phyloP scores from a whole-genome alignment of 73 alveolate genomes.

The Paramecium biaurelia region DNA sequence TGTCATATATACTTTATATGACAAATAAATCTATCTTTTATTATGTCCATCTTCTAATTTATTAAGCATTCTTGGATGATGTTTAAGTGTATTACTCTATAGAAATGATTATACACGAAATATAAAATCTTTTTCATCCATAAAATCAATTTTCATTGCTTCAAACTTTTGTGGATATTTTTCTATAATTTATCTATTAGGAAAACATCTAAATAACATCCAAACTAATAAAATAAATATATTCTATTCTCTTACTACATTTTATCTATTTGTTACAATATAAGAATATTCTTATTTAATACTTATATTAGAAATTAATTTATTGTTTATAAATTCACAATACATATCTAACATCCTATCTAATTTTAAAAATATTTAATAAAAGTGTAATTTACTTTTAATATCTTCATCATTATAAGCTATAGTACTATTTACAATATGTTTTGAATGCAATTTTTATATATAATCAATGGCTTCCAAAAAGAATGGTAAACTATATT shows the following conservation, averaged over 20 bases:
- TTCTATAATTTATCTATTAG: conserved; percentile 1
- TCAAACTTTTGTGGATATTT: neutral
- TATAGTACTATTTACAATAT: neutral
- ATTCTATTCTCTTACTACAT: conserved; percentile 45
- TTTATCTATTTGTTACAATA: neutral
- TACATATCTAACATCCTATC: conserved; percentile 35
- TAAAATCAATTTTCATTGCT: neutral
- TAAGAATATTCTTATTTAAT: neutral
- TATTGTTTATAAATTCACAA: conserved; percentile 21
- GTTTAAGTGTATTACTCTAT: conserved; percentile 3
- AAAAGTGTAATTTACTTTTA: neutral
- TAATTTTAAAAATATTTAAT: conserved; percentile 11
- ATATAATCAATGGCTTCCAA: conserved; percentile 35
- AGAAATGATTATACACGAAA: neutral
- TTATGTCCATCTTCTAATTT: conserved; percentile 12
- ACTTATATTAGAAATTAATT: neutral
- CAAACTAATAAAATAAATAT: conserved; percentile 36
- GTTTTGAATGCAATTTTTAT: neutral
- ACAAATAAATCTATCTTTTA: neutral
- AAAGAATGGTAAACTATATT: conserved; percentile 34
- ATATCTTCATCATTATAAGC: conserved; percentile 42
- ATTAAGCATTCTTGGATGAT: conserved; percentile 16
- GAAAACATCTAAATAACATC: conserved; percentile 59
- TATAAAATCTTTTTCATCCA: conserved; percentile 48
- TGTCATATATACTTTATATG: conserved; percentile 37